Percentiles rank a stretch among this genome's conserved stretches.
phyloP scores from a whole-genome alignment of 495 filamentous ascomycete genomes.

The Bryoglossum gracile region DNA sequence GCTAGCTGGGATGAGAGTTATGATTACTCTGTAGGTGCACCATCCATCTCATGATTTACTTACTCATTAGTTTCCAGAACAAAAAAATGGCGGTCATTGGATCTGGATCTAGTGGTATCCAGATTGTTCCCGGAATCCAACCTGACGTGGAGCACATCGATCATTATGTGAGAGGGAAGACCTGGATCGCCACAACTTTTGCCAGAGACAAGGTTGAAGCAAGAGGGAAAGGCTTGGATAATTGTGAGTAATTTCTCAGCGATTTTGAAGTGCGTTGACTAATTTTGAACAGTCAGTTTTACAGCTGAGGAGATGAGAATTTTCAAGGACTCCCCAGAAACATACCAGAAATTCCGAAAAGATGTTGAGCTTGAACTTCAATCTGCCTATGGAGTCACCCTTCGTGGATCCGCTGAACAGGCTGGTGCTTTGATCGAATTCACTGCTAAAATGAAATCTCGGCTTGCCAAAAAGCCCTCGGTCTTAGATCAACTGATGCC shows the following conservation, averaged over 20 bases:
- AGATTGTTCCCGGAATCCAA: slow-evolving; percentile 46
- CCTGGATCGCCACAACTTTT: slow-evolving; percentile 48
- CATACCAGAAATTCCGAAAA: slow-evolving; percentile 34
- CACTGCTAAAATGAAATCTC: neutral
- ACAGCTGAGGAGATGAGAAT: slow-evolving; percentile 37
- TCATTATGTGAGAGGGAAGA: slow-evolving; percentile 47
- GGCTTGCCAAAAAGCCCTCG: slow-evolving; percentile 3
- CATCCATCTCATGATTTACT: neutral
- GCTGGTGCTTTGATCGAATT: slow-evolving; percentile 20
- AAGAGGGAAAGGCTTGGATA: neutral
- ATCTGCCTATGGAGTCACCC: slow-evolving; percentile 44
- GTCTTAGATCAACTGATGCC: slow-evolving; percentile 2
- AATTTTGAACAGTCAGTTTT: neutral
- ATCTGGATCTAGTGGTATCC: slow-evolving; percentile 49
- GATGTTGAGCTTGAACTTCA: slow-evolving; percentile 40
- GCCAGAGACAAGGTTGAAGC: slow-evolving; percentile 20
- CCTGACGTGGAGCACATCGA: slow-evolving; percentile 42
- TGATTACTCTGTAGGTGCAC: slow-evolving; percentile 28
- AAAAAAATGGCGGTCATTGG: slow-evolving; percentile 52
- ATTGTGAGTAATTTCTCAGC: neutral
- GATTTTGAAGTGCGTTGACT: neutral
- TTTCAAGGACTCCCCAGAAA: slow-evolving; percentile 36
- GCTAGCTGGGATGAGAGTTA: slow-evolving; percentile 44
- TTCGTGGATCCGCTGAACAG: slow-evolving; percentile 44
- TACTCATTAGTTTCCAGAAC: slow-evolving; percentile 22